Evolutionary conservation across 768 basidiomycete genomes (phyloP).

Genomic region (Rhizopogon rudus): DNA sequence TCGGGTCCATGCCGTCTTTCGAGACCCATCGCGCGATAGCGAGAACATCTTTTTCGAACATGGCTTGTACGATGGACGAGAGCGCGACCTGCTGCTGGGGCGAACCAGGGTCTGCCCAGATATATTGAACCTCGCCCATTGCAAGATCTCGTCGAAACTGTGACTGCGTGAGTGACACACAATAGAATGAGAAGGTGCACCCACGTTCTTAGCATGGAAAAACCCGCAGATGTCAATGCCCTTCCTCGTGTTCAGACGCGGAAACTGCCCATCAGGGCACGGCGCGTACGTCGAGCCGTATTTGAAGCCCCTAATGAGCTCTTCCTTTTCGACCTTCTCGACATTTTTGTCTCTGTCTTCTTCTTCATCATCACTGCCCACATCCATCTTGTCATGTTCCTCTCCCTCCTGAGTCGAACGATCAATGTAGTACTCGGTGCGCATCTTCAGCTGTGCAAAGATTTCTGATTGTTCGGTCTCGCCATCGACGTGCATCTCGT

Average conservation of each 20-base stretch:
- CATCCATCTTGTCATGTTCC: constrained; percentile 19
- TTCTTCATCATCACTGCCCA: constrained; percentile 31
- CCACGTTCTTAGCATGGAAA: constrained; percentile 63
- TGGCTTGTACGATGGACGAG: constrained; percentile 82
- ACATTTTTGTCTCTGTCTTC: constrained; percentile 31
- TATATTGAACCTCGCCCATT: constrained; percentile 82
- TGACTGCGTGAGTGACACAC: background rate
- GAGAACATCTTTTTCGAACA: constrained; percentile 56
- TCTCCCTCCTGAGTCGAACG: constrained; percentile 29
- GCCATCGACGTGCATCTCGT: constrained; percentile 20
- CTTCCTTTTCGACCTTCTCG: constrained; percentile 69
- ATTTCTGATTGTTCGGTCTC: constrained; percentile 24
- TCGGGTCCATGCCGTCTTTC: constrained; percentile 70
- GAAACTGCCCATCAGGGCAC: constrained; percentile 82
- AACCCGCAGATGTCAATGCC: constrained; percentile 91
- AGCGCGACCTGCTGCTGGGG: constrained; percentile 77
- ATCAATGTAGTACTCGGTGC: constrained; percentile 57
- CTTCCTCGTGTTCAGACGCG: constrained; percentile 63
- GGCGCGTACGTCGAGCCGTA: constrained; percentile 89
- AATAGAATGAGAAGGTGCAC: constrained; percentile 8
- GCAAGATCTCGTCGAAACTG: constrained; percentile 80
- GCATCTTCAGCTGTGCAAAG: constrained; percentile 38
- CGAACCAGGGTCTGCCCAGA: constrained; percentile 70
- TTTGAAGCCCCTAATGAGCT: constrained; percentile 78
- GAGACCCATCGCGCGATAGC: constrained; percentile 85